These are phyloP conservation scores for Ormosia semicastrata DNA, from an alignment of 306 rosid genomes.

Conservation along the genomic window DNA sequence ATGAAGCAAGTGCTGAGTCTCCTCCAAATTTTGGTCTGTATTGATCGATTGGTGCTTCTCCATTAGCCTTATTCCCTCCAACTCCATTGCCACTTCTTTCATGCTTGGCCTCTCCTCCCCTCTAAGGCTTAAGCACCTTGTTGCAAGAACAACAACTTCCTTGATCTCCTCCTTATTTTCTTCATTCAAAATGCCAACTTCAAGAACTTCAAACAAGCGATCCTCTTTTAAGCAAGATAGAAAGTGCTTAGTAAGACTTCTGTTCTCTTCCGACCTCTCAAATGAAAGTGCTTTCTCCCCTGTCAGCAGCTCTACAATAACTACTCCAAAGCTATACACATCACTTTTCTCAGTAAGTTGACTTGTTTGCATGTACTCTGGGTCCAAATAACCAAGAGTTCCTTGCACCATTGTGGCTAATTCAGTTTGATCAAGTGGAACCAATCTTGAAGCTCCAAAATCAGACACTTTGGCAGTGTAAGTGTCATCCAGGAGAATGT, in stretches of 20 bases:
- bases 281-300: background rate
- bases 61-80: background rate
- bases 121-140: background rate
- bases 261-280: background rate
- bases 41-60: background rate
- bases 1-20: background rate
- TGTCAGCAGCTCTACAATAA: background rate
- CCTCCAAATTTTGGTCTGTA: background rate
- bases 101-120: constrained; percentile 13
- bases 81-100: constrained; percentile 5
- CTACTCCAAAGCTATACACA: background rate
- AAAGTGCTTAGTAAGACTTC: background rate
- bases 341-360: background rate
- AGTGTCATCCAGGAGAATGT: background rate
- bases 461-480: background rate
- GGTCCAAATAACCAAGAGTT: background rate
- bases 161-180: background rate
- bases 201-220: background rate
- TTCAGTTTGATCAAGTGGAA: constrained; percentile 4
- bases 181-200: background rate
- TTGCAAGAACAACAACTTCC: constrained; percentile 7
- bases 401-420: constrained; percentile 10
- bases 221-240: background rate
- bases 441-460: constrained; percentile 7
- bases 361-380: background rate